A percentile compares a stretch with the other conserved stretches of the same genome.
Evolutionary conservation across 192 early-diverging fungal genomes (phyloP).

Genomic region (Entomortierella chlamydospora): DNA sequence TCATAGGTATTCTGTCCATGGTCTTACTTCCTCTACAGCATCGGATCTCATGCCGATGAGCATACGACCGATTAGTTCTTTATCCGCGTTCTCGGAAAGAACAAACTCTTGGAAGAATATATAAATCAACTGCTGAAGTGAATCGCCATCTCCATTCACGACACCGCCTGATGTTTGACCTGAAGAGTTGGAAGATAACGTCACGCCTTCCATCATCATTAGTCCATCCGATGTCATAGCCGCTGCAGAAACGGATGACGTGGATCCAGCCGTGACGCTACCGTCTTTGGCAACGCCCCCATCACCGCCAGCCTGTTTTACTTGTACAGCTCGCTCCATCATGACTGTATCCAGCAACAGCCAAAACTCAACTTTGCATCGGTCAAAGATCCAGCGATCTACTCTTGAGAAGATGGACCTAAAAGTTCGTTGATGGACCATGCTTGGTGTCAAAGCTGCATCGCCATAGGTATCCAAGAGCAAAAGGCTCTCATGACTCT

Average conservation of each 20-base stretch:
- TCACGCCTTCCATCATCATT: slow-evolving; percentile 53
- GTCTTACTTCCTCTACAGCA: slow-evolving; percentile 40
- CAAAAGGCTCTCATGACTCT: slow-evolving; percentile 54
- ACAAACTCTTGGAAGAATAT: slow-evolving; percentile 54
- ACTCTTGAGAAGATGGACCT: slow-evolving; percentile 57
- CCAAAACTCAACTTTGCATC: slow-evolving; percentile 63
- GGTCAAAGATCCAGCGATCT: slow-evolving; percentile 65
- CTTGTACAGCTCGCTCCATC: slow-evolving; percentile 20
- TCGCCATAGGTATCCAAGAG: slow-evolving; percentile 59
- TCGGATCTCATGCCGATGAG: slow-evolving; percentile 41
- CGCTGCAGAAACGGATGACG: slow-evolving; percentile 8
- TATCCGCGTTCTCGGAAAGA: slow-evolving; percentile 34
- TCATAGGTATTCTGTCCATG: background rate
- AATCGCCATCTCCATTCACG: slow-evolving; percentile 5
- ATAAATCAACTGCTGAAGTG: slow-evolving; percentile 32
- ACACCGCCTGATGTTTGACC: background rate
- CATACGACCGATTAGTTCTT: slow-evolving; percentile 45
- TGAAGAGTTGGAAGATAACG: slow-evolving; percentile 3
- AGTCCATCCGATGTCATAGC: slow-evolving; percentile 8
- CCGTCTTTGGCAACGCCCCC: slow-evolving; percentile 16
- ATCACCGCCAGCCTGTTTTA: background rate
- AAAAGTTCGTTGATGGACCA: slow-evolving; percentile 57
- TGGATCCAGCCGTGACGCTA: background rate
- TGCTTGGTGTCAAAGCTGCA: slow-evolving; percentile 32
- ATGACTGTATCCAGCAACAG: slow-evolving; percentile 59